Evolutionary conservation across 2,329 filamentous ascomycete species (phyloP), one percentile per base, ranked within the genome.

Genomic region (Arthrobotrys megalospora): DNA sequence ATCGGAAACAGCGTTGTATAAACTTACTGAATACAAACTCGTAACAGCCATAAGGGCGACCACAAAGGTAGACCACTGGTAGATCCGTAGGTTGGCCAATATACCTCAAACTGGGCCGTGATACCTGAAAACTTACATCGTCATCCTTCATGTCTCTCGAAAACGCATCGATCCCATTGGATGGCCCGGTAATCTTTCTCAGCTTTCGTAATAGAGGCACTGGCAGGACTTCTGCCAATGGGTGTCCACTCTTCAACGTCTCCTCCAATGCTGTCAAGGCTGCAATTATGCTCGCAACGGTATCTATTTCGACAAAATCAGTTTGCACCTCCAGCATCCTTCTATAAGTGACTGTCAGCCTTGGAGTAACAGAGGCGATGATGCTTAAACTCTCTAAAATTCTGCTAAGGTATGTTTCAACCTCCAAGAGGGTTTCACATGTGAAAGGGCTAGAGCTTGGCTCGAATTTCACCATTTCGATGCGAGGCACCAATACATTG

Each of bases 231-330:
- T 87, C 85, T 0, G 87, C 87, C 0, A 87, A 80, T 0, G 87
- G 84, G n/a, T 85, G 85, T 0, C 86, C 87, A 0, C 86, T 87
- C 19, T 85, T 84, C 11, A 88, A 81, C 0, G 86, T 82, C 58
- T 87, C 86, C 62, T 87, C 86, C 6, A 87, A 81, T 1, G 88
- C 84, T 0, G 82, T 83, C 0, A 88, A 80, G 0, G 88, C 86
- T 0, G 86, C 86, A 87, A 88, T 88, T 62, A 87, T 79, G 28
- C 88, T 86, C 3, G 85, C 86, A 8, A 88, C 85, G n/a, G 83
- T 83, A 1, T 83, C 82, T 14, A 87, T 84, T 36, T 87, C 85
- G 0, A 85, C 80, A 0, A 87, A 81, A 0, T 87, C 86, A 0
- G 83, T 82, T 0, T 82, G 81, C 0, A 79, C 82, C 0, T 83